Evolutionary conservation across 345 rosid genomes (phyloP).

Genomic region (Hypericum androsaemum): DNA sequence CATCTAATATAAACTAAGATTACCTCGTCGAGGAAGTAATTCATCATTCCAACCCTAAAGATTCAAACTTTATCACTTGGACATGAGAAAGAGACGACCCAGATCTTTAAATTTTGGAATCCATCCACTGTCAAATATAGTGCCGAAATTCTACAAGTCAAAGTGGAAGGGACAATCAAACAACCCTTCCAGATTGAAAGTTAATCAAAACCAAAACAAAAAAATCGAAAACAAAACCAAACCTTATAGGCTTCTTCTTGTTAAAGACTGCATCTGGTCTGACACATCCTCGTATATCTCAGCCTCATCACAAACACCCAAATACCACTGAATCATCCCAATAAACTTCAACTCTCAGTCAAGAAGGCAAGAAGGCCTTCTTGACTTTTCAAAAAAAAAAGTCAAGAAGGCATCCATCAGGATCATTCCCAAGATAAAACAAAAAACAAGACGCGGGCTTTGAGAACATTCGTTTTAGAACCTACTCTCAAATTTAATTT

Average conservation of each 20-base stretch:
- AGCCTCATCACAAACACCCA: constrained; percentile 49
- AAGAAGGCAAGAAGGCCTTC: no score
- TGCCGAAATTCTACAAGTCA: constrained; percentile 3
- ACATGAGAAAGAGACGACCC: no score
- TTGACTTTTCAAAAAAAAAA: no score
- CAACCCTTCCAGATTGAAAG: background rate
- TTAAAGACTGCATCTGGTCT: constrained; percentile 96
- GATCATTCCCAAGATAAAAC: no score
- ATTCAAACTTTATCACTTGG: no score
- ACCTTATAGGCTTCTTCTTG: constrained; percentile 89
- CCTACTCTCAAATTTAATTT: no score
- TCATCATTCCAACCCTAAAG: no score
- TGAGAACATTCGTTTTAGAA: no score
- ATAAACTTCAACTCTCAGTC: background rate
- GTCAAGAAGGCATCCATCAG: background rate
- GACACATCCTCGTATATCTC: constrained; percentile 83
- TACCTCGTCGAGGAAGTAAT: no score
- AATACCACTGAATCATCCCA: background rate
- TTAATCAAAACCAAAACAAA: background rate
- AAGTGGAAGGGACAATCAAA: constrained; percentile 1
- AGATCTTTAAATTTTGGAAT: no score
- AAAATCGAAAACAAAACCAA: background rate
- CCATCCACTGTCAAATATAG: constrained; percentile 57
- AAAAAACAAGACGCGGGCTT: no score
- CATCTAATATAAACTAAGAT: no score